Evolutionary conservation across 1,284 basidiomycete species (phyloP).

Genomic region (Moesziomyces sp.): DNA sequence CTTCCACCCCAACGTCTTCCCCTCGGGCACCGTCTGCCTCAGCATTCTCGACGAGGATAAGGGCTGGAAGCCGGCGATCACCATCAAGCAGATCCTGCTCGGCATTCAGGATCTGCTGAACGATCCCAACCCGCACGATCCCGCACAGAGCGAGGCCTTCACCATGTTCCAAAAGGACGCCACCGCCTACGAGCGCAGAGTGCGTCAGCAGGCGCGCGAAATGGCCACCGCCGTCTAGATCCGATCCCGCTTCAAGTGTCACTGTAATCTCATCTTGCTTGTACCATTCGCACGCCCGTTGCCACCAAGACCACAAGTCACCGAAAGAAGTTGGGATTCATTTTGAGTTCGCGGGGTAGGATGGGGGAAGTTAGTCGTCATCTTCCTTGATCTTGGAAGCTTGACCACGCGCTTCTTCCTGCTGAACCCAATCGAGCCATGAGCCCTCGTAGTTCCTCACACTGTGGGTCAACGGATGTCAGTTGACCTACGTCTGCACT

Average conservation of each 20-base stretch:
- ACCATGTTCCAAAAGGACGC: conserved; percentile 83
- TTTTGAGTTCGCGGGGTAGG: no score
- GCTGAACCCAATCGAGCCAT: conserved; percentile 89
- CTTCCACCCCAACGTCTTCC: conserved; percentile 99
- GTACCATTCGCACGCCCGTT: no score
- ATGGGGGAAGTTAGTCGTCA: conserved; percentile 43
- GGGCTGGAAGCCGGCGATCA: conserved; percentile 98
- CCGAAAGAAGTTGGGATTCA: no score
- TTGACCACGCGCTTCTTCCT: conserved; percentile 66
- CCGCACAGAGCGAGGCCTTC: conserved; percentile 95
- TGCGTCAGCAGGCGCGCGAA: conserved; percentile 51
- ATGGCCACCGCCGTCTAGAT: conserved; percentile 40
- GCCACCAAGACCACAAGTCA: no score
- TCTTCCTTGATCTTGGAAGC: conserved; percentile 62
- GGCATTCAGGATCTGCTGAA: conserved; percentile 94
- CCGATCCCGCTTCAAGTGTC: background rate
- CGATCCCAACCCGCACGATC: conserved; percentile 93
- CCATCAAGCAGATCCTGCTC: conserved; percentile 96
- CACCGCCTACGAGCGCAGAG: conserved; percentile 59
- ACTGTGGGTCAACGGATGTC: conserved; percentile 68
- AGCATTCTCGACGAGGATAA: conserved; percentile 99
- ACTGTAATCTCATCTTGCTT: no score
- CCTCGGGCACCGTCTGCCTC: conserved; percentile 96
- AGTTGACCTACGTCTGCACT: background rate
- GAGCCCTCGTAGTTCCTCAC: conserved; percentile 88